Percentiles rank a stretch among this genome's conserved stretches.
These are phyloP conservation scores for Penicillium taxi DNA, from an alignment of 495 filamentous ascomycete genomes.

Conservation along the genomic window DNA sequence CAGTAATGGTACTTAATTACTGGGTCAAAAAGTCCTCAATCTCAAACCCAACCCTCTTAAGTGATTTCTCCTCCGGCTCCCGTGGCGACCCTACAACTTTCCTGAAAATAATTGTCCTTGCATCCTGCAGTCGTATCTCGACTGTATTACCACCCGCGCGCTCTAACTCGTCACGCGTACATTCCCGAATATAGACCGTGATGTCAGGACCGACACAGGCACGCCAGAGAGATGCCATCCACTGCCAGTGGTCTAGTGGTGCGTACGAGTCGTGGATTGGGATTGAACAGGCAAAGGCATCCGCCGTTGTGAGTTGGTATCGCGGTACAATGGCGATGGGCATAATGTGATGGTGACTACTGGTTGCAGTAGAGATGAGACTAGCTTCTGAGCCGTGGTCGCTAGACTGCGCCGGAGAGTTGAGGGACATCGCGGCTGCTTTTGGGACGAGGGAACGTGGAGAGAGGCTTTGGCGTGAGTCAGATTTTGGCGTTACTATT, in stretches of 20 bases:
- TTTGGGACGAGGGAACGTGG: constrained; percentile 31
- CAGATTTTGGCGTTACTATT: constrained; percentile 12
- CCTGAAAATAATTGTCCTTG: constrained; percentile 51
- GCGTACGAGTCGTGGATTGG: constrained; percentile 71
- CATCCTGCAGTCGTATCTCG: constrained; percentile 46
- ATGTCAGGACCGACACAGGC: constrained; percentile 80
- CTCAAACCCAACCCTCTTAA: constrained; percentile 72
- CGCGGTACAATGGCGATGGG: constrained; percentile 70
- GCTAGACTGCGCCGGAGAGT: constrained; percentile 23
- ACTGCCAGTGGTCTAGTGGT: constrained; percentile 92
- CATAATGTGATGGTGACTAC: constrained; percentile 10
- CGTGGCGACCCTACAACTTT: constrained; percentile 28
- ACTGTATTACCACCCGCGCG: constrained; percentile 36
- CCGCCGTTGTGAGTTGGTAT: constrained; percentile 68
- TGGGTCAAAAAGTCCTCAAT: constrained; percentile 65
- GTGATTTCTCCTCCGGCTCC: constrained; percentile 54
- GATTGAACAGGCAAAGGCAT: constrained; percentile 61
- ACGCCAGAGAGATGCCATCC: constrained; percentile 93
- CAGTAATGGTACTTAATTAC: neutral
- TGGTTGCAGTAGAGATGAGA: constrained; percentile 16
- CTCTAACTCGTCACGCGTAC: constrained; percentile 40
- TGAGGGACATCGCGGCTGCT: constrained; percentile 23
- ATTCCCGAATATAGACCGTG: constrained; percentile 55
- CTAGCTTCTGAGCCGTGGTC: constrained; percentile 23
- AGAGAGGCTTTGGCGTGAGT: constrained; percentile 19